A percentile compares a stretch with the other conserved stretches of the same genome.
Evolutionary conservation across 345 rosid species (phyloP).

Genomic region (Corchorus capsularis): DNA sequence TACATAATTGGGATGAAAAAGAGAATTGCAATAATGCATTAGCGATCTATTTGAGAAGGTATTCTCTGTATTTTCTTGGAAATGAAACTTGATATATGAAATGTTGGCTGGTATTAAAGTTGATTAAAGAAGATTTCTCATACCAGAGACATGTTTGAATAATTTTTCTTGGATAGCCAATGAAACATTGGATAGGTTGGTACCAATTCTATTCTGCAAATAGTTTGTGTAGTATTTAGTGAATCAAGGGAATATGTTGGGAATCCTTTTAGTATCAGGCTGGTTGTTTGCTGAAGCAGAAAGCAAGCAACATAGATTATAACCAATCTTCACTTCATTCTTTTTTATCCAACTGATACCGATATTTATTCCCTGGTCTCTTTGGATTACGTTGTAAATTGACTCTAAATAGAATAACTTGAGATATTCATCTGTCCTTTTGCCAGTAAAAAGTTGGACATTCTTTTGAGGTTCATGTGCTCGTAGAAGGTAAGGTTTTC

Average conservation of each 20-base stretch:
- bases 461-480: background rate
- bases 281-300: constrained; percentile 12
- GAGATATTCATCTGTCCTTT: constrained; percentile 8
- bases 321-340: background rate
- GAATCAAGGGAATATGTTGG: background rate
- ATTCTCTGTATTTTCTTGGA: background rate
- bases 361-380: background rate
- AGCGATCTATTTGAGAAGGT: background rate
- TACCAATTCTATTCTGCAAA: background rate
- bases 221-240: background rate
- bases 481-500: constrained; percentile 11
- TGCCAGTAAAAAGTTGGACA: constrained; percentile 8
- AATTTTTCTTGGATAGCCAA: background rate
- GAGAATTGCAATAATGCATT: background rate
- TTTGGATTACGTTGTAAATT: background rate
- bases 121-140: background rate
- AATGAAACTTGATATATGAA: background rate
- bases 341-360: background rate
- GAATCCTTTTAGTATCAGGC: constrained; percentile 13
- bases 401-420: background rate
- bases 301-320: background rate
- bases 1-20: background rate
- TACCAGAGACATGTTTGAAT: background rate
- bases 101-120: background rate
- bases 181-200: background rate